These are phyloP conservation scores for Apiotrichum porosum DNA, from an alignment of 1,284 basidiomycete species.

Conservation along the genomic window DNA sequence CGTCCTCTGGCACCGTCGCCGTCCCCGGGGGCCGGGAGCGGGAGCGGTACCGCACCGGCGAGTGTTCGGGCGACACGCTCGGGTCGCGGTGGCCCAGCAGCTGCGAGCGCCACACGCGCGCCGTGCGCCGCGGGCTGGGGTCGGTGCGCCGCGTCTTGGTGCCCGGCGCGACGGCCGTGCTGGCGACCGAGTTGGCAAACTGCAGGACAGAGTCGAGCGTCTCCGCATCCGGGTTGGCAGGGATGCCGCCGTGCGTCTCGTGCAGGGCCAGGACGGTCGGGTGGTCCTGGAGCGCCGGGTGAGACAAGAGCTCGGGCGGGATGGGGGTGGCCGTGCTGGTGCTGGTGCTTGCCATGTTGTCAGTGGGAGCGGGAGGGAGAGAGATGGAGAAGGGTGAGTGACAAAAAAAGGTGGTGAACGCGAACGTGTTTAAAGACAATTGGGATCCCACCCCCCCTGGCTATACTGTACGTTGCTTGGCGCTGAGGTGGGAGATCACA, in stretches of 20 bases:
- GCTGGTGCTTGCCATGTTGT: too few relatives aligned
- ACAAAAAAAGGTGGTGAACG: too few relatives aligned
- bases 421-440: too few relatives aligned
- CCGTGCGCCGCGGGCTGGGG: constrained; percentile 12
- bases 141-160: constrained; percentile 8
- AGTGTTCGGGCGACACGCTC: constrained; percentile 1
- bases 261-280: constrained; percentile 1
- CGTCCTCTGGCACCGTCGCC: constrained; percentile 11
- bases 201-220: constrained; percentile 5
- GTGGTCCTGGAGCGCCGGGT: constrained; percentile 9
- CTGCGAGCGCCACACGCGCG: constrained; percentile 15
- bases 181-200: constrained; percentile 11
- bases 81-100: constrained; percentile 12
- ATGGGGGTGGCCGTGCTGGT: not conserved
- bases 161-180: constrained; percentile 1
- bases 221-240: not conserved
- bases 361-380: too few relatives aligned
- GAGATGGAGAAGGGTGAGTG: too few relatives aligned
- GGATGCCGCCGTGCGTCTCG: constrained; percentile 12
- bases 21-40: constrained; percentile 8
- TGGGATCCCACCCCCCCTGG: too few relatives aligned
- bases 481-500: too few relatives aligned
- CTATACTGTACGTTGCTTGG: too few relatives aligned
- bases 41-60: constrained; percentile 10
- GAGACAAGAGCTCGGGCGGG: constrained; percentile 12